A percentile compares a stretch with the other conserved stretches of the same genome.
These are phyloP conservation scores for Glarea lozoyensis DNA, from an alignment of 495 filamentous ascomycete species.

Conservation along the genomic window DNA sequence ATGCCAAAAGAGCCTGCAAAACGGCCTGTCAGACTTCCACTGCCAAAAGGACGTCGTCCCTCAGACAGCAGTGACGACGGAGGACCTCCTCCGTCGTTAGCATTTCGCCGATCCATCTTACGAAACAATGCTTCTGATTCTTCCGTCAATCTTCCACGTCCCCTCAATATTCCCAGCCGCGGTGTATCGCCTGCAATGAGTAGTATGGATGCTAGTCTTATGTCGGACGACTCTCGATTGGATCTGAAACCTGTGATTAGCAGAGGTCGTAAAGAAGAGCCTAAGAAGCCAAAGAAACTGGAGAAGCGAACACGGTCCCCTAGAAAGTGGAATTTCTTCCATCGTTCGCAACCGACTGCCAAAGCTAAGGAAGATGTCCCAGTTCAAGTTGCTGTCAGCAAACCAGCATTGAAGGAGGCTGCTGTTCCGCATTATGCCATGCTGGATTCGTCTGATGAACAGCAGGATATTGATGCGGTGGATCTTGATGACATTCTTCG, in stretches of 20 bases:
- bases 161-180: conserved; percentile 13
- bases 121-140: conserved; percentile 27
- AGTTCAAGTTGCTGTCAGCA: conserved; percentile 31
- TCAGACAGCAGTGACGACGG: conserved; percentile 46
- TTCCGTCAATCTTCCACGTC: conserved; percentile 12
- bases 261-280: conserved; percentile 12
- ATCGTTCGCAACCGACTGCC: conserved; percentile 43
- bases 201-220: conserved; percentile 40
- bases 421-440: conserved; percentile 72
- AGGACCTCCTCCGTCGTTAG: conserved; percentile 32
- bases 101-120: conserved; percentile 42
- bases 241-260: conserved; percentile 6
- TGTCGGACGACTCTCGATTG: conserved; percentile 40
- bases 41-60: conserved; percentile 24
- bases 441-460: conserved; percentile 60
- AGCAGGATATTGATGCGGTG: conserved; percentile 46
- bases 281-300: conserved; percentile 31
- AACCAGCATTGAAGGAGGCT: conserved; percentile 25
- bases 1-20: conserved; percentile 25
- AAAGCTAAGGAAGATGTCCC: conserved; percentile 30
- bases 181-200: conserved; percentile 29
- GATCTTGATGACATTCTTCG: conserved; percentile 61
- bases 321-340: conserved; percentile 77
- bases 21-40: conserved; percentile 4
- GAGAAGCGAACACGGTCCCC: conserved; percentile 51